phyloP scores from a whole-genome alignment of 108 stramenopile genomes.

The Seminavis robusta region DNA sequence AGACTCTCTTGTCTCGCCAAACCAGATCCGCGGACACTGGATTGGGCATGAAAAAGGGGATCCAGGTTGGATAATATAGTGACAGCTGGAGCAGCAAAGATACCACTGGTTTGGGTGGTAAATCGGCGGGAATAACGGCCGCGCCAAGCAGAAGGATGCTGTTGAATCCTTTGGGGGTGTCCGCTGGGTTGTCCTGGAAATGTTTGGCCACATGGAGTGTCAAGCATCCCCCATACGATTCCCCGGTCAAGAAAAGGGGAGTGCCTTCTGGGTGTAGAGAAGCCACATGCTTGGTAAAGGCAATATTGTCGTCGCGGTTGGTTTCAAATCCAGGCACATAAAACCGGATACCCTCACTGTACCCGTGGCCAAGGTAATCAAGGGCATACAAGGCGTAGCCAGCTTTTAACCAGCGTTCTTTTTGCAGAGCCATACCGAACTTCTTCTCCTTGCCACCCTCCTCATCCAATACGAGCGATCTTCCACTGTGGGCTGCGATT shows the following conservation, averaged over 20 bases:
- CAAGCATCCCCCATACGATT: constrained; percentile 36
- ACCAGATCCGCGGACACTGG: constrained; percentile 34
- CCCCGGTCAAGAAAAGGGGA: constrained; percentile 32
- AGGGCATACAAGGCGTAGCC: constrained; percentile 17
- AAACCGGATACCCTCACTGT: constrained; percentile 32
- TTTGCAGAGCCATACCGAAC: constrained; percentile 3
- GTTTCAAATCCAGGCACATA: constrained; percentile 24
- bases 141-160: constrained; percentile 24
- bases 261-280: constrained; percentile 10
- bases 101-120: constrained; percentile 31
- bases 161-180: constrained; percentile 18
- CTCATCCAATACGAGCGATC: constrained; percentile 1
- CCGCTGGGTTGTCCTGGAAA: constrained; percentile 24
- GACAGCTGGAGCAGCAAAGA: constrained; percentile 33
- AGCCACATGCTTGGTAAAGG: constrained; percentile 18
- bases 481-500: constrained; percentile 4
- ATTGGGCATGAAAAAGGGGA: constrained; percentile 48
- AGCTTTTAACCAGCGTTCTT: background rate
- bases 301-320: constrained; percentile 22
- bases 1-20: constrained; percentile 19
- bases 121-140: constrained; percentile 35
- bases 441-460: constrained; percentile 1
- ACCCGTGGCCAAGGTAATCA: constrained; percentile 39
- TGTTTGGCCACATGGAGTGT: constrained; percentile 16
- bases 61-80: constrained; percentile 27